phyloP scores from a whole-genome alignment of 2,329 filamentous ascomycete genomes.

The Tolypocladium tropicale region DNA sequence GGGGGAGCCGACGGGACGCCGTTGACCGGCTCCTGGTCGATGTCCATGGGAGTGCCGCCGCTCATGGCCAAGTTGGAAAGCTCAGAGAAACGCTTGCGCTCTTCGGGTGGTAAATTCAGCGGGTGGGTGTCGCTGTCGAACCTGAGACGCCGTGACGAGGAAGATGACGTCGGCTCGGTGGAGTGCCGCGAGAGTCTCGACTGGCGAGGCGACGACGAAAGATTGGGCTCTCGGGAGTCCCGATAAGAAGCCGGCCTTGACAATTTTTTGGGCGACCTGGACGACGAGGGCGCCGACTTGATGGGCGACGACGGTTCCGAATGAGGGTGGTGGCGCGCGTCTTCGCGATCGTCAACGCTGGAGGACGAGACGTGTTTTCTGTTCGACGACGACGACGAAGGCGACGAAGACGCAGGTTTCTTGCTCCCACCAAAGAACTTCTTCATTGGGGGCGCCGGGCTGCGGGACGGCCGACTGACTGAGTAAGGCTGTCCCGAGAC shows the following conservation, averaged over 20 bases:
- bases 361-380: conserved; percentile 29
- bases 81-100: conserved; percentile 66
- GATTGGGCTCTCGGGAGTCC: conserved; percentile 12
- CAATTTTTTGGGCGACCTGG: conserved; percentile 18
- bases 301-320: conserved; percentile 27
- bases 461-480: conserved; percentile 10
- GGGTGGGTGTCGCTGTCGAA: conserved; percentile 68
- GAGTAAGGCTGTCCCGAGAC: conserved; percentile 23
- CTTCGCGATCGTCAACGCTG: conserved; percentile 24
- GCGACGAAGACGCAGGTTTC: conserved; percentile 23
- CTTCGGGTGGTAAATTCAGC: conserved; percentile 81
- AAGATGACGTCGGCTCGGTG: conserved; percentile 34
- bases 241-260: conserved; percentile 20
- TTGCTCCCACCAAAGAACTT: conserved; percentile 39
- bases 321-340: conserved; percentile 23
- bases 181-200: conserved; percentile 38
- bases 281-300: conserved; percentile 24
- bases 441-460: conserved; percentile 33
- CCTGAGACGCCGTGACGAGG: conserved; percentile 39
- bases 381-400: conserved; percentile 13
- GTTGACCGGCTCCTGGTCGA: conserved; percentile 55
- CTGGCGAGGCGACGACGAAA: conserved; percentile 23
- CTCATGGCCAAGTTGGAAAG: conserved; percentile 50
- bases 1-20: conserved; percentile 43
- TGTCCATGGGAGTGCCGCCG: conserved; percentile 61